phyloP scores from a whole-genome alignment of 352 stramenopile species.

The Globisporangium solare region DNA sequence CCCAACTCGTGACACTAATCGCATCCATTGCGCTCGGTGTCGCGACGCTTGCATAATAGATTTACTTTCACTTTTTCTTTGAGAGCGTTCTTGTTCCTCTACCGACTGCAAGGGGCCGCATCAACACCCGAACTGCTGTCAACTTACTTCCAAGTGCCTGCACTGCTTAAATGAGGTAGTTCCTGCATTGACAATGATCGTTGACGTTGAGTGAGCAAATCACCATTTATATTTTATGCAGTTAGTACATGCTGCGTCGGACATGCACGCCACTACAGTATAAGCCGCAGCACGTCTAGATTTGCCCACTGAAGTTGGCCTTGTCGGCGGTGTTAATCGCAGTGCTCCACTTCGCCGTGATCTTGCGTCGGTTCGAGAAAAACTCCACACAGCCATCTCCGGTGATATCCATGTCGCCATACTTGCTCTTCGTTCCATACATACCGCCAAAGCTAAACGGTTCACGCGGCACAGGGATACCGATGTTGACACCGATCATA shows the following conservation, averaged over 20 bases:
- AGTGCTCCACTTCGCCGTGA: constrained; percentile 93
- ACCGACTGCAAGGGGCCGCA: background rate
- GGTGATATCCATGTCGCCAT: constrained; percentile 98
- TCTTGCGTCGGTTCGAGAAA: constrained; percentile 96
- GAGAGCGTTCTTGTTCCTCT: background rate
- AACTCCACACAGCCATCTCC: constrained; percentile 97
- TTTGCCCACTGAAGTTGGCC: constrained; percentile 69
- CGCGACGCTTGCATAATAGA: constrained; percentile 9
- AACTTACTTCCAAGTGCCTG: too few species aligned
- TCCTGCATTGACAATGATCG: too few species aligned
- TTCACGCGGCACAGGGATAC: constrained; percentile 92
- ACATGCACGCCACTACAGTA: background rate
- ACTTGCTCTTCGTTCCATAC: constrained; percentile 97
- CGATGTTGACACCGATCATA: constrained; percentile 97
- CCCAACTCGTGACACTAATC: constrained; percentile 9
- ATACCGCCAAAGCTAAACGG: constrained; percentile 97
- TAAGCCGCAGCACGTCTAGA: constrained; percentile 20
- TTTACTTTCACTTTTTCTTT: background rate
- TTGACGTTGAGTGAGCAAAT: background rate
- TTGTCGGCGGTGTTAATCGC: constrained; percentile 39
- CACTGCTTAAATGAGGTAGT: too few species aligned
- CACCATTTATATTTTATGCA: constrained; percentile 3
- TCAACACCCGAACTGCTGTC: too few species aligned
- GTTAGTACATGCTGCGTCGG: background rate
- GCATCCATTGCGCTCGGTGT: constrained; percentile 5